phyloP scores from a whole-genome alignment of 345 rosid genomes.

The Garcia nutans region DNA sequence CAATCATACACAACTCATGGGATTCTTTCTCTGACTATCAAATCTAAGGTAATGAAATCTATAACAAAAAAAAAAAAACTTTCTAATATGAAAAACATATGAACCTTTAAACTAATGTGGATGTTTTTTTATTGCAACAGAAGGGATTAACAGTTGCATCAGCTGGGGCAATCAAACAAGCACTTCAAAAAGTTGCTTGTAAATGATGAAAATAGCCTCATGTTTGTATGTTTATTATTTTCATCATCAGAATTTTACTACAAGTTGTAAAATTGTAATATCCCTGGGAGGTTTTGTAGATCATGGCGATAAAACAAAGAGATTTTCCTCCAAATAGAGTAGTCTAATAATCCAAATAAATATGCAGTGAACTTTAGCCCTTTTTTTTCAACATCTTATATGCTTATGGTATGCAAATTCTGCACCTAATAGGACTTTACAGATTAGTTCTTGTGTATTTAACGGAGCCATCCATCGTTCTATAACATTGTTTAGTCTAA shows the following conservation, averaged over 20 bases:
- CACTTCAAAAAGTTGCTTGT: slow-evolving; percentile 57
- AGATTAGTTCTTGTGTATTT: too few relatives aligned
- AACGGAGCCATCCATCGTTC: too few relatives aligned
- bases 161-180: slow-evolving; percentile 49
- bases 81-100: neutral
- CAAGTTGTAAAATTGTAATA: slow-evolving; percentile 24
- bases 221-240: neutral
- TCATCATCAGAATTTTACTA: slow-evolving; percentile 8
- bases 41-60: slow-evolving; percentile 55
- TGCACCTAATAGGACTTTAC: neutral
- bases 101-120: neutral
- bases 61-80: too few relatives aligned
- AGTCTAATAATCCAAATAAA: slow-evolving; percentile 19
- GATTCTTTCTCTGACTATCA: slow-evolving; percentile 56
- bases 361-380: neutral
- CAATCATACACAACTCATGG: slow-evolving; percentile 67
- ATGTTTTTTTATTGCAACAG: slow-evolving; percentile 42
- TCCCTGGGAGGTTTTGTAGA: slow-evolving; percentile 14
- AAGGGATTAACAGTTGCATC: slow-evolving; percentile 52
- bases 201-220: slow-evolving; percentile 39
- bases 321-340: slow-evolving; percentile 8
- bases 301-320: neutral
- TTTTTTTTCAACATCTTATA: neutral
- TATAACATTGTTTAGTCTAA: too few relatives aligned
- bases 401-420: neutral